These are phyloP conservation scores for Byssoonygena ceratinophila DNA, from an alignment of 2,329 filamentous ascomycete genomes.

Conservation along the genomic window DNA sequence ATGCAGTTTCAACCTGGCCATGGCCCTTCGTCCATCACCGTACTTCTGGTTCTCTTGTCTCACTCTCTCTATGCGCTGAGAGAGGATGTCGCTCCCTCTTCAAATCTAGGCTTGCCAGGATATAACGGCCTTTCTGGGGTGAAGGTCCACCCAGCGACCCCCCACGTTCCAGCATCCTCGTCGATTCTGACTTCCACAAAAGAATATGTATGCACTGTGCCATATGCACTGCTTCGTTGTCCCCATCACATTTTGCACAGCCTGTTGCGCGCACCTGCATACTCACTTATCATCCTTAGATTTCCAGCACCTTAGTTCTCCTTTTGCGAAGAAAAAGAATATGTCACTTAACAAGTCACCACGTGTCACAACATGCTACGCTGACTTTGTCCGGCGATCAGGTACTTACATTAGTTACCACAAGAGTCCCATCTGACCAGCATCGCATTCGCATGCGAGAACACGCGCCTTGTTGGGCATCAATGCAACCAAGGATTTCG, in stretches of 20 bases:
- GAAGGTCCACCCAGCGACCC: background rate
- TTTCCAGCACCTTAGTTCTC: no score
- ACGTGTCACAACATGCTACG: constrained; percentile 9
- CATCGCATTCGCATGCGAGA: background rate
- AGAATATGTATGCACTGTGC: constrained; percentile 2
- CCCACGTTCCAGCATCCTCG: background rate
- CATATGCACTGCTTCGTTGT: constrained; percentile 12
- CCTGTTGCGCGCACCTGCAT: background rate
- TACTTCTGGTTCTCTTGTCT: background rate
- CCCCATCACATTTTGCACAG: constrained; percentile 4
- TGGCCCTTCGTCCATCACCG: background rate
- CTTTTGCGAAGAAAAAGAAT: no score
- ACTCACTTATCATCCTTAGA: no score
- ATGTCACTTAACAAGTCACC: background rate
- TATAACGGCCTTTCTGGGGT: background rate
- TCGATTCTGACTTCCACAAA: background rate
- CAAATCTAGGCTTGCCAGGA: background rate
- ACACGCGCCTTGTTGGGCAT: constrained; percentile 5
- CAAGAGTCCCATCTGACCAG: background rate
- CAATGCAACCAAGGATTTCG: constrained; percentile 2
- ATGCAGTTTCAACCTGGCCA: background rate
- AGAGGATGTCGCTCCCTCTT: no score
- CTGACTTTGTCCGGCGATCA: background rate
- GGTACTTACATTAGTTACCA: no score
- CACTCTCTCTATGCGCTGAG: background rate